Conservation (phyloP, 495 filamentous ascomycete species). For the Cercophora newfieldiana region DNA sequence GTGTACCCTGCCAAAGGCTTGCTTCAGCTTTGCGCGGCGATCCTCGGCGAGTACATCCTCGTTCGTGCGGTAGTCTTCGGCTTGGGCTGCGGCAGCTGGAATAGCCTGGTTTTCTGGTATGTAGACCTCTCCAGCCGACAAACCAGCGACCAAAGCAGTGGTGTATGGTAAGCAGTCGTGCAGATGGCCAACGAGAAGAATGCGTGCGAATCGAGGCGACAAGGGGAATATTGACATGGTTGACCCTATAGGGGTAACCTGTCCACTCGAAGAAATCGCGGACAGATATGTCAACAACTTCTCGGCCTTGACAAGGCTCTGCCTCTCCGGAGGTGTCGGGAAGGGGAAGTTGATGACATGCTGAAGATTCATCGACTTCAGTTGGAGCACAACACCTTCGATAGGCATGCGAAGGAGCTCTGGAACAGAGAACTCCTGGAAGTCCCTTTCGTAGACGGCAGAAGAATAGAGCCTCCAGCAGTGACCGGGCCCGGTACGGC, state of each 20-base stretch:
- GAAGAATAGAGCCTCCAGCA: conserved; percentile 94
- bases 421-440: conserved; percentile 79
- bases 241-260: conserved; percentile 72
- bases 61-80: conserved; percentile 59
- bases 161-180: conserved; percentile 83
- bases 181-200: conserved; percentile 81
- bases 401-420: conserved; percentile 92
- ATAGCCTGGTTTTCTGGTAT: conserved; percentile 80
- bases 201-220: conserved; percentile 85
- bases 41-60: conserved; percentile 68
- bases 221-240: conserved; percentile 87
- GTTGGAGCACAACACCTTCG: conserved; percentile 87
- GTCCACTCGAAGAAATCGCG: conserved; percentile 65
- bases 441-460: conserved; percentile 90
- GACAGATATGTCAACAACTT: conserved; percentile 76
- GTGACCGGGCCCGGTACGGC: conserved; percentile 92
- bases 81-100: conserved; percentile 43
- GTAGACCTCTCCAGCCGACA: conserved; percentile 87
- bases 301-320: conserved; percentile 81
- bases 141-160: conserved; percentile 81
- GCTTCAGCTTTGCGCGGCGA: conserved; percentile 60
- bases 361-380: conserved; percentile 92
- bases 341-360: conserved; percentile 97
- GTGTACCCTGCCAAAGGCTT: conserved; percentile 74
- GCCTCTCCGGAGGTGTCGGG: conserved; percentile 82